Evolutionary conservation across 306 rosid species (phyloP).

Genomic region (Crotalaria pallida): DNA sequence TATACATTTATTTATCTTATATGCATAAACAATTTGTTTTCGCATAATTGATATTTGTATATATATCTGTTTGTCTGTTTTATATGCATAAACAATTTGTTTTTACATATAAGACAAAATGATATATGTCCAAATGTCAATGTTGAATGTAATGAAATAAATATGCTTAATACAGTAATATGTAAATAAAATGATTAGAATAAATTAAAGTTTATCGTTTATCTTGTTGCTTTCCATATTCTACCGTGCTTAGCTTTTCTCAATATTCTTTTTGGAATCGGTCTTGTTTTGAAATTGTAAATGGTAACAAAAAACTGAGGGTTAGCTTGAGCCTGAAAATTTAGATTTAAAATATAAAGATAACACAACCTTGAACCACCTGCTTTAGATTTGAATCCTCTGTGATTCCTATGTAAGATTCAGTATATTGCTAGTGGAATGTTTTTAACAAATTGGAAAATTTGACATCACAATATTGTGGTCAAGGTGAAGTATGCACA

Average conservation of each 20-base stretch:
- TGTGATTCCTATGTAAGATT: neutral
- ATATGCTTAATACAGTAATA: neutral
- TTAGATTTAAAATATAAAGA: neutral
- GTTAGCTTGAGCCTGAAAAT: neutral
- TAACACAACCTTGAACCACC: neutral
- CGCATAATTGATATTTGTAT: too few relatives aligned
- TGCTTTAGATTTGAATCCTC: neutral
- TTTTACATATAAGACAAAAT: too few relatives aligned
- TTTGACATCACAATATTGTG: neutral
- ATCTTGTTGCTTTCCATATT: neutral
- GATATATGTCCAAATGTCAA: too few relatives aligned
- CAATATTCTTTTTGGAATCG: neutral
- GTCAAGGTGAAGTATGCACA: too few relatives aligned
- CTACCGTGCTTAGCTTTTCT: neutral
- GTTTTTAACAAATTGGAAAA: neutral
- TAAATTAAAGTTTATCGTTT: neutral
- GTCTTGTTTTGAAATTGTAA: neutral
- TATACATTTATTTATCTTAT: too few relatives aligned
- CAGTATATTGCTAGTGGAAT: neutral
- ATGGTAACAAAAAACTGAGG: too few relatives aligned
- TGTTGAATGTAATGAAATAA: too few relatives aligned
- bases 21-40: too few relatives aligned
- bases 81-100: too few relatives aligned
- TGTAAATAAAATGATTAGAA: neutral
- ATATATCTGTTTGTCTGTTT: too few relatives aligned